Evolutionary conservation across 305 asterid genomes (phyloP), one percentile per base, ranked within the genome.

Genomic region (Rubia balearica): DNA sequence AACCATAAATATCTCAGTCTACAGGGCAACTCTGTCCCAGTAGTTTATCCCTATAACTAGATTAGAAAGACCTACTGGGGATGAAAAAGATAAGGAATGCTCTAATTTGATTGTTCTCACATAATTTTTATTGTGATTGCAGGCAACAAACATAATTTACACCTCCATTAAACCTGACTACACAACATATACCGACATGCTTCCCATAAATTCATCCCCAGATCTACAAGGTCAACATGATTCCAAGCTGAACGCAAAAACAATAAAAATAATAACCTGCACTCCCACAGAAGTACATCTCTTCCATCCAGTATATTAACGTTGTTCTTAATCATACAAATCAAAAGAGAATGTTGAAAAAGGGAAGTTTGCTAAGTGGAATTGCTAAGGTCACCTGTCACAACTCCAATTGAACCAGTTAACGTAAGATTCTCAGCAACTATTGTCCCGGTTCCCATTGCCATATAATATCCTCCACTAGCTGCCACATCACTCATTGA

Each of bases 401-500:
- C 96, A 75, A 91, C 96, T 78, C 98, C 98, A 74, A 91, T 91
- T 59, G 98, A 91, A 78, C 96, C 98, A 40, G 98, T 91, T 77
- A 89, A 65, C 6, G 98, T 89, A 48, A 91, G 96, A 74, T 85
- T 83, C 82, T 91, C 98, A 19, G 98, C 91, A 73, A 91, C 98
- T 77, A 91, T 86, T 78, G 86, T 73, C 72, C 81, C 78, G 12
- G 96, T 83, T 68, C 89, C 98, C 98, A 91, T 91, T 71, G 98
- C 93, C 96, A 91, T 89, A 79, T 91, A 91, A 74, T 88, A 91
- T 77, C 98, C 98, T 80, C 98, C 98, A 84, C 98, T 91, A 65
- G 98, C 98, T 76, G 98, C 98, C 81, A 91, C 98, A 83, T 91
- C 98, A 81, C 85, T 90, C 98, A 91, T 91, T 73, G 96, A 91